Conservation (phyloP, 805 yeast genomes). For the Candida sakaeoensis region DNA sequence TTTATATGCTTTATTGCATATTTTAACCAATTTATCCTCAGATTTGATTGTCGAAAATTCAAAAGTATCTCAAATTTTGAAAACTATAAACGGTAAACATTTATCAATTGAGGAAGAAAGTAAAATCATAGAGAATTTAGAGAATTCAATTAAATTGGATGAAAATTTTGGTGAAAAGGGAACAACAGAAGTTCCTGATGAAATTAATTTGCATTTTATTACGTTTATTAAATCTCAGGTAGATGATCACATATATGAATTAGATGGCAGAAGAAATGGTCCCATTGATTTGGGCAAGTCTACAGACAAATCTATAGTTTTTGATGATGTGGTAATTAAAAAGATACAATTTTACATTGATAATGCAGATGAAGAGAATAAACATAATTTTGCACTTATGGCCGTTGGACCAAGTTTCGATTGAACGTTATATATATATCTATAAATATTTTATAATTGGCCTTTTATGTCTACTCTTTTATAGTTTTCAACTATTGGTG, state of each 20-base stretch:
- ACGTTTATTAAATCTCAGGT: constrained; percentile 58
- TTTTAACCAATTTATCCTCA: constrained; percentile 42
- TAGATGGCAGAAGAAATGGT: constrained; percentile 85
- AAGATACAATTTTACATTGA: constrained; percentile 68
- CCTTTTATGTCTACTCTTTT: constrained; percentile 79
- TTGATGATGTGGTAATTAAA: constrained; percentile 44
- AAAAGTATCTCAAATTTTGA: constrained; percentile 15
- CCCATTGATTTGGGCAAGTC: constrained; percentile 60
- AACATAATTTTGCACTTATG: constrained; percentile 68
- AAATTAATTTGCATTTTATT: constrained; percentile 70
- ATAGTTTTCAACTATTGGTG: not conserved
- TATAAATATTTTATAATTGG: constrained; percentile 35
- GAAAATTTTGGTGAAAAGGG: constrained; percentile 49
- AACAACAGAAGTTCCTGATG: constrained; percentile 64
- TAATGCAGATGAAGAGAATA: constrained; percentile 54
- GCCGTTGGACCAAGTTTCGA: constrained; percentile 65
- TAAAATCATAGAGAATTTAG: constrained; percentile 44
- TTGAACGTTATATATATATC: constrained; percentile 11
- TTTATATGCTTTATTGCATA: constrained; percentile 78
- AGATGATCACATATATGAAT: constrained; percentile 65
- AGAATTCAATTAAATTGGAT: constrained; percentile 37
- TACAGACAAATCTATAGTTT: constrained; percentile 31
- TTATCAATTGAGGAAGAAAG: constrained; percentile 35
- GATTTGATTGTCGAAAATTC: constrained; percentile 42
- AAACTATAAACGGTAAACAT: not conserved